phyloP scores from a whole-genome alignment of 805 yeast species.

The Dipodascus albidus region DNA sequence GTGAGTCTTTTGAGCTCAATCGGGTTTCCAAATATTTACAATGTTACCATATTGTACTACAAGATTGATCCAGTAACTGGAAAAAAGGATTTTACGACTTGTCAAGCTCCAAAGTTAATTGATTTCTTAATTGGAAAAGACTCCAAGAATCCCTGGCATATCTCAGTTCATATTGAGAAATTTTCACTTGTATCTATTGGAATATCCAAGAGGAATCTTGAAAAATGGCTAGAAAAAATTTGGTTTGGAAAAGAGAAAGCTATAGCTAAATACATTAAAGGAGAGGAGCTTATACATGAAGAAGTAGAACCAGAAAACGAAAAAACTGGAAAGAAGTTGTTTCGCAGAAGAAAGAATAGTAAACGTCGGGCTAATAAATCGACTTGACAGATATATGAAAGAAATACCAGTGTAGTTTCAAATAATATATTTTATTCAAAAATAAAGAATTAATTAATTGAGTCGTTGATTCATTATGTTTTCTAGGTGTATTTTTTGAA shows the following conservation, averaged over 20 bases:
- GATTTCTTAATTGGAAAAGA: slow-evolving; percentile 6
- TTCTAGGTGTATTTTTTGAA: too few species aligned
- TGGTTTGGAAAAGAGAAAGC: slow-evolving; percentile 61
- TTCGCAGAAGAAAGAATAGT: slow-evolving; percentile 20
- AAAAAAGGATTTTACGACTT: slow-evolving; percentile 5
- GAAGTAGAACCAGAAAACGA: background rate
- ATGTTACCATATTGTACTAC: slow-evolving; percentile 40
- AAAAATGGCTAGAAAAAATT: slow-evolving; percentile 62
- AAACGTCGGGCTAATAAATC: background rate
- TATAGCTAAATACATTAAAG: slow-evolving; percentile 24
- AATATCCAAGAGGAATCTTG: slow-evolving; percentile 11
- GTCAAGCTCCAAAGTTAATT: slow-evolving; percentile 6
- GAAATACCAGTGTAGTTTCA: too few species aligned
- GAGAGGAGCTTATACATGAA: background rate
- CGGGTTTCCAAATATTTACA: slow-evolving; percentile 32
- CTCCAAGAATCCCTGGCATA: slow-evolving; percentile 9
- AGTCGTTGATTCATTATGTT: background rate
- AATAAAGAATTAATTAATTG: too few species aligned
- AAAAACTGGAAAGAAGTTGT: slow-evolving; percentile 17
- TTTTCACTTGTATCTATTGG: slow-evolving; percentile 11
- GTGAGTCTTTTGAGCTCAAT: slow-evolving; percentile 18
- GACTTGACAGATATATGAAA: too few species aligned
- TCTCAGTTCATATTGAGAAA: slow-evolving; percentile 11
- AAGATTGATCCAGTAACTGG: slow-evolving; percentile 4
- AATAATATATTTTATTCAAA: too few species aligned